Percentiles rank a stretch among this genome's conserved stretches.
Conservation (phyloP, 495 filamentous ascomycete species). For the Cryomyces minteri region DNA sequence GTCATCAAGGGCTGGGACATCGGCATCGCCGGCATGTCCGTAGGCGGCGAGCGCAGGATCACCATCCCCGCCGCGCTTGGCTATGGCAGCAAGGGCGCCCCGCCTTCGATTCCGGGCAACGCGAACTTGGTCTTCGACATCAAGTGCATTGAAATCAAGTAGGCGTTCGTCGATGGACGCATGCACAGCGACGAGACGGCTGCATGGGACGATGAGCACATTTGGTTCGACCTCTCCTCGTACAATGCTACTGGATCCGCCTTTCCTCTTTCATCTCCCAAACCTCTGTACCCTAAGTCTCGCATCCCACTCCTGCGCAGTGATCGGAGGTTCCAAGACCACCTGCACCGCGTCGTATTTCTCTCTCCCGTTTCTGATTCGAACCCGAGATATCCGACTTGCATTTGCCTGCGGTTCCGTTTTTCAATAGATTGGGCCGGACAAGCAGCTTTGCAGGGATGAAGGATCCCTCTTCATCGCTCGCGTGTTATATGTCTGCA, state of each 20-base stretch:
- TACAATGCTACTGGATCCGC: background rate
- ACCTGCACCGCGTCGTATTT: slow-evolving; percentile 1
- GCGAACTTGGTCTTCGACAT: slow-evolving; percentile 84
- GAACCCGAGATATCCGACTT: slow-evolving; percentile 16
- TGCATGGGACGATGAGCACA: background rate
- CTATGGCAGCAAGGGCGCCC: slow-evolving; percentile 56
- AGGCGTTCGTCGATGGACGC: background rate
- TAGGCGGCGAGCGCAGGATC: slow-evolving; percentile 83
- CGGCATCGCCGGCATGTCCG: slow-evolving; percentile 76
- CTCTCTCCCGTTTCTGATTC: background rate
- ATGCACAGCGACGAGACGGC: background rate
- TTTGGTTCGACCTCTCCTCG: background rate
- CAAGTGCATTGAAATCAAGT: slow-evolving; percentile 58
- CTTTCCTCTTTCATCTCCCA: slow-evolving; percentile 2
- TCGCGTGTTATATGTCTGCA: too few species aligned
- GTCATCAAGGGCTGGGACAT: slow-evolving; percentile 99
- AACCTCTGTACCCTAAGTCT: slow-evolving; percentile 7
- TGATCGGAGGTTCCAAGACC: slow-evolving; percentile 1
- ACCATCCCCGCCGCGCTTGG: slow-evolving; percentile 68
- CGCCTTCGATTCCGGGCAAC: slow-evolving; percentile 75
- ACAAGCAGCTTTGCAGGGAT: background rate
- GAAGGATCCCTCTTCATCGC: background rate
- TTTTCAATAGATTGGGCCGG: background rate
- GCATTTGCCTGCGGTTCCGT: slow-evolving; percentile 6
- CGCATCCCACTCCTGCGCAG: slow-evolving; percentile 12